Conservation (phyloP, 2,329 filamentous ascomycete genomes). For the Ambrosiella cleistominuta region DNA sequence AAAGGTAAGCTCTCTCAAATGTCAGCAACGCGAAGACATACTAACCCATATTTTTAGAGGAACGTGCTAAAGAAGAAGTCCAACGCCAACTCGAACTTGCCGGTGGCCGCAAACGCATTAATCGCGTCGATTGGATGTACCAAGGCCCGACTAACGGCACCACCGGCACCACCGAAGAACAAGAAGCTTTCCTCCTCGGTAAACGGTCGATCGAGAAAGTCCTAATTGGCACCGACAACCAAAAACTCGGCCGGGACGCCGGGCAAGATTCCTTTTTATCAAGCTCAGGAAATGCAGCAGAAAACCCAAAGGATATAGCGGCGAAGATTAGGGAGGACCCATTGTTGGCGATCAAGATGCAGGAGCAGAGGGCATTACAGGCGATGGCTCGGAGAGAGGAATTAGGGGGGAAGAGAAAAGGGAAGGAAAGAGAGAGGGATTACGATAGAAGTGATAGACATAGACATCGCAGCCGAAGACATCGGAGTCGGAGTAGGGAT, state of each 20-base stretch:
- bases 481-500: constrained; percentile 7
- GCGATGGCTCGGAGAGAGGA: constrained; percentile 57
- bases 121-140: constrained; percentile 98
- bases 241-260: constrained; percentile 62
- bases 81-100: constrained; percentile 77
- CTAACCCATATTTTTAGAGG: constrained; percentile 33
- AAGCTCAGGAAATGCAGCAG: constrained; percentile 45
- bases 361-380: constrained; percentile 68
- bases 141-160: constrained; percentile 65
- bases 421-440: constrained; percentile 17
- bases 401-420: constrained; percentile 23
- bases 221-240: constrained; percentile 62
- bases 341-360: constrained; percentile 78
- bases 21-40: not conserved
- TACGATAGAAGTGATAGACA: constrained; percentile 21
- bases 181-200: constrained; percentile 81
- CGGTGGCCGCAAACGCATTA: constrained; percentile 60
- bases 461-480: constrained; percentile 3
- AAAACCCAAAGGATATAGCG: constrained; percentile 61
- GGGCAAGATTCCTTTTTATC: constrained; percentile 34
- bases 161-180: constrained; percentile 66
- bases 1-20: constrained; percentile 25
- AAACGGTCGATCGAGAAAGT: constrained; percentile 77
- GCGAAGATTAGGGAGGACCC: constrained; percentile 82
- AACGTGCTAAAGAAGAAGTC: constrained; percentile 80